Conservation (phyloP, 305 asterid genomes). For the Ajuga reptans region DNA sequence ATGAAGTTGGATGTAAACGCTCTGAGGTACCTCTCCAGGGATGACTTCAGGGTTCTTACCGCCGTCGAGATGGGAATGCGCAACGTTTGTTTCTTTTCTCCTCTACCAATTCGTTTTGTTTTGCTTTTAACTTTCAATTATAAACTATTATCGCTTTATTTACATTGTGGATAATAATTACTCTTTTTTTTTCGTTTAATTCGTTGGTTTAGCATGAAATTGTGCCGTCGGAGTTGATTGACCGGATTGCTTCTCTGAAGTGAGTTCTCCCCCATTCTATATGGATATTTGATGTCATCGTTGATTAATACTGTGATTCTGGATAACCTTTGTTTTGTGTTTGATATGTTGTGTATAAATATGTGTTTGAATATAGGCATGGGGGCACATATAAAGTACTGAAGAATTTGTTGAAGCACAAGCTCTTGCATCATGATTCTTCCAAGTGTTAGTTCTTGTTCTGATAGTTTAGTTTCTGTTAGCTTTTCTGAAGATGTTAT, state of each 20-base stretch:
- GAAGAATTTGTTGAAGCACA: conserved; percentile 89
- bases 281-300: background rate
- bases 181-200: conserved; percentile 11
- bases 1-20: conserved; percentile 90
- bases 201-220: conserved; percentile 60
- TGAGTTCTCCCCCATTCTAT: conserved; percentile 18
- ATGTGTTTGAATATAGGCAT: conserved; percentile 53
- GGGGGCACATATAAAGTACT: conserved; percentile 93
- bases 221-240: conserved; percentile 74
- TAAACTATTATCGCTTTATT: background rate
- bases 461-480: too few species aligned
- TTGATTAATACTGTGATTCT: background rate
- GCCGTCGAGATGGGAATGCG: conserved; percentile 99
- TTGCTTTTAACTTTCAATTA: background rate
- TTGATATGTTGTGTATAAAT: background rate
- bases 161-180: background rate
- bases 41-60: conserved; percentile 89
- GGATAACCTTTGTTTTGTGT: background rate
- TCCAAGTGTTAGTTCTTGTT: conserved; percentile 59
- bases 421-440: conserved; percentile 85
- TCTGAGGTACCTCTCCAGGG: conserved; percentile 73
- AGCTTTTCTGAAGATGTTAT: too few species aligned
- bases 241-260: conserved; percentile 70
- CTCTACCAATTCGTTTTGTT: background rate
- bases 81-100: conserved; percentile 41